Evolutionary conservation across 1,139 yeast species (phyloP), one percentile per base, ranked within the genome.

Genomic region (Blastobotrys serpentis): DNA sequence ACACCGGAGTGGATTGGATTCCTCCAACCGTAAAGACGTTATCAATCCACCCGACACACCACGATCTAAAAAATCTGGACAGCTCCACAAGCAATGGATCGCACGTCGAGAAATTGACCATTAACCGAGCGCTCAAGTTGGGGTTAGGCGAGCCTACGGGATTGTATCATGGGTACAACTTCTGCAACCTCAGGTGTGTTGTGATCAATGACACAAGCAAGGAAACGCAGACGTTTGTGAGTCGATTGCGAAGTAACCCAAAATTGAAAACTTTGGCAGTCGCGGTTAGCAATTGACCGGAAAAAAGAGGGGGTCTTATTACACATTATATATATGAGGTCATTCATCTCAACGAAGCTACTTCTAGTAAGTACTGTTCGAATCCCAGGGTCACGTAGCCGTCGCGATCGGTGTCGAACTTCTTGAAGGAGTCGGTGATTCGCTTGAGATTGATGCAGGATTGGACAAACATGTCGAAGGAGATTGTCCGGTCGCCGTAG

Each of bases 381-480:
- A 84, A 86, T 29, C 83, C 81, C 33, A 86, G 78, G 0, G 88
- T 81, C 3, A 92, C 89, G 45, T 81, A 77, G 10, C 95, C 95
- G 39, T 85, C 82, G 46, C 86, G 77, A 56, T 84, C 88, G 22
- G 75, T 70, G 66, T 87, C 95, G 64, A 79, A 85, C 62, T 82
- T 82, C 62, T 86, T 84, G 71, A 87, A 87, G 5, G 83, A 75
- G 61, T 85, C 90, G 1, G 95, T 86, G 57, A 86, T 76, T 55
- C 86, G 79, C 64, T 88, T 75, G 58, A 87, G 71, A 74, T 86
- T 84, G 29, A 86, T 86, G 57, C 88, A 75, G 49, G 86, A 75
- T 62, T 87, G 95, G 40, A 87, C 89, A 66, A 87, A 87, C 64
- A 82, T 77, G 66, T 88, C 96, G 65, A 87, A 88, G 54, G 85